Conservation (phyloP, 768 basidiomycete genomes). For the Scleroderma bovista region DNA sequence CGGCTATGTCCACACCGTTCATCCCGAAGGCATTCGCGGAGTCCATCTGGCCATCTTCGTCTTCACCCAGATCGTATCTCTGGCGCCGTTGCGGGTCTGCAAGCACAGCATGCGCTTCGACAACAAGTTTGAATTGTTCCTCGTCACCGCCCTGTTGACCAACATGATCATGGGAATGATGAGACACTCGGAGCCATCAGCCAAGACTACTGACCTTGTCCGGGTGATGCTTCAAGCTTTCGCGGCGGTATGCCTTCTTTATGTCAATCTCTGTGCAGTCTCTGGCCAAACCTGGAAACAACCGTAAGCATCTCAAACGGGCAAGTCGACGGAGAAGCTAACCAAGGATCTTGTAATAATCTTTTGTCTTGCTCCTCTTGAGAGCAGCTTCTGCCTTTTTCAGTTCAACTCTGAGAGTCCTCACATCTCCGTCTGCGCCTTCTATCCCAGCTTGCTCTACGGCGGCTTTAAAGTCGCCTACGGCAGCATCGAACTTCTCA, state of each 20-base stretch:
- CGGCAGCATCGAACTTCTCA: constrained; percentile 65
- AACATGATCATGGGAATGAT: background rate
- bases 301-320: background rate
- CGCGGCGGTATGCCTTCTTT: constrained; percentile 87
- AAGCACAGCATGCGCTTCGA: constrained; percentile 76
- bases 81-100: constrained; percentile 69
- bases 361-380: constrained; percentile 87
- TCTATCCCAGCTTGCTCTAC: constrained; percentile 68
- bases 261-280: constrained; percentile 69
- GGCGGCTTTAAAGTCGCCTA: constrained; percentile 76
- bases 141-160: constrained; percentile 83
- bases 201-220: constrained; percentile 55
- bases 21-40: constrained; percentile 40
- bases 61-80: constrained; percentile 79
- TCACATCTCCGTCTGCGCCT: constrained; percentile 56
- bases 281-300: constrained; percentile 21
- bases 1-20: constrained; percentile 49
- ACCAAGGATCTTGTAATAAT: constrained; percentile 79
- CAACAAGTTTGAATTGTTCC: constrained; percentile 91
- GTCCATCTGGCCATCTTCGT: constrained; percentile 62
- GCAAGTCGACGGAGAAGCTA: background rate
- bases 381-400: constrained; percentile 77
- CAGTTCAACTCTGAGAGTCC: constrained; percentile 58
- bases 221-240: constrained; percentile 81
- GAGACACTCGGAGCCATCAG: constrained; percentile 5